A percentile compares a stretch with the other conserved stretches of the same genome.
Evolutionary conservation across 2,329 filamentous ascomycete species (phyloP).

Genomic region (Cordyceps javanica): DNA sequence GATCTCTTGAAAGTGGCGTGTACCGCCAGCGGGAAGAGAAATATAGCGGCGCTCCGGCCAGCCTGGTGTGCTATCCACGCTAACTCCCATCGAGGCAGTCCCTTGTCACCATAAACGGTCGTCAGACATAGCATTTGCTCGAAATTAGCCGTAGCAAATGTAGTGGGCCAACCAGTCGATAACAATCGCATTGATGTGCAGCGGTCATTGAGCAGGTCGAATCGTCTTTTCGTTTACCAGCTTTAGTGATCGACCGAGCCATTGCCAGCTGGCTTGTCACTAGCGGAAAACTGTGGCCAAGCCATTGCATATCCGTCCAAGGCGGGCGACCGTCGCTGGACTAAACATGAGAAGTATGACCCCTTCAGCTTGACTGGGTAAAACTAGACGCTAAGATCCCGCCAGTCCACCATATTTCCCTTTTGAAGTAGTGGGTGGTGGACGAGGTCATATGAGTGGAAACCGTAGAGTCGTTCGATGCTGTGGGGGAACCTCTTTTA

Average conservation of each 20-base stretch:
- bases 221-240: neutral
- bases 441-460: neutral
- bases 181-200: neutral
- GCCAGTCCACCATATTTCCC: neutral
- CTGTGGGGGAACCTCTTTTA: neutral
- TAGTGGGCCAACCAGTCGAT: no score
- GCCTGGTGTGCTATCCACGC: no score
- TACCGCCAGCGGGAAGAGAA: neutral
- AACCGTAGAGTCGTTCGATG: conserved; percentile 1
- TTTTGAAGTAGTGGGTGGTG: neutral
- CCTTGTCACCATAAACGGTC: no score
- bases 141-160: no score
- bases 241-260: neutral
- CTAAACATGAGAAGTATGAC: neutral
- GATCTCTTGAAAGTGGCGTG: neutral
- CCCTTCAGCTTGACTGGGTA: neutral
- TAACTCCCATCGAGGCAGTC: no score
- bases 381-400: neutral
- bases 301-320: neutral
- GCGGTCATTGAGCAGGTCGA: neutral
- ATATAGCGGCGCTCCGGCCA: no score
- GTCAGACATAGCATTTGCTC: no score
- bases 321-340: neutral
- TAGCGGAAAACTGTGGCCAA: neutral
- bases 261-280: neutral